Conservation (phyloP, 305 asterid species). For the Stenogyne calaminthoides region DNA sequence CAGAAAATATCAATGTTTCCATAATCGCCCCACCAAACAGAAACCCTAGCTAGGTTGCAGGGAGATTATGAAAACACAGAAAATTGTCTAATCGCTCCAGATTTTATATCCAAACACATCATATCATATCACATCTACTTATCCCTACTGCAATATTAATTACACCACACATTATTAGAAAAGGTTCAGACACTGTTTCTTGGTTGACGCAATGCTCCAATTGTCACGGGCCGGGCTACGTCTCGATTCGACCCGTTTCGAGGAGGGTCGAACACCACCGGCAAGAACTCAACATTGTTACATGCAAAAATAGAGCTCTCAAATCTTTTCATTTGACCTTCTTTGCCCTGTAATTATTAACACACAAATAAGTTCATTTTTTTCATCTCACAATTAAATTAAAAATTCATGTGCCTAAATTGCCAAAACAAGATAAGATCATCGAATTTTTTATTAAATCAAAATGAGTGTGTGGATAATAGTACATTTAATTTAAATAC, state of each 20-base stretch:
- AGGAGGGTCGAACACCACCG: slow-evolving; percentile 54
- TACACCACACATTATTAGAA: too few species aligned
- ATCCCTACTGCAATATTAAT: too few species aligned
- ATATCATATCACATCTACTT: too few species aligned
- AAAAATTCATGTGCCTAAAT: too few species aligned
- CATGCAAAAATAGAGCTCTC: slow-evolving; percentile 35
- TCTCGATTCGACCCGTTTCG: slow-evolving; percentile 41
- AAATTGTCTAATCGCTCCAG: neutral
- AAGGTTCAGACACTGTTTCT: neutral
- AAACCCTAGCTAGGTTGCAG: neutral
- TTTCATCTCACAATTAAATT: too few species aligned
- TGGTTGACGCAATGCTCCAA: slow-evolving; percentile 23
- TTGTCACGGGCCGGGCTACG: slow-evolving; percentile 8
- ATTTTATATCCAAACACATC: neutral
- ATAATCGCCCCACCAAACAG: slow-evolving; percentile 26
- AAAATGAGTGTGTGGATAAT: too few species aligned
- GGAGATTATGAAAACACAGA: slow-evolving; percentile 49
- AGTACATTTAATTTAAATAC: slow-evolving; percentile 23
- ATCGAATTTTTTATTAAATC: too few species aligned
- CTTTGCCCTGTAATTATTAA: slow-evolving; percentile 58
- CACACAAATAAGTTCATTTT: too few species aligned
- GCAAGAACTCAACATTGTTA: slow-evolving; percentile 37
- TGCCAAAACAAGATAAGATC: too few species aligned
- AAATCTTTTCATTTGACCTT: slow-evolving; percentile 38
- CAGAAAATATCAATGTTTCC: slow-evolving; percentile 41